phyloP scores from a whole-genome alignment of 176 grass and related monocot species.

The Avena insularis region DNA sequence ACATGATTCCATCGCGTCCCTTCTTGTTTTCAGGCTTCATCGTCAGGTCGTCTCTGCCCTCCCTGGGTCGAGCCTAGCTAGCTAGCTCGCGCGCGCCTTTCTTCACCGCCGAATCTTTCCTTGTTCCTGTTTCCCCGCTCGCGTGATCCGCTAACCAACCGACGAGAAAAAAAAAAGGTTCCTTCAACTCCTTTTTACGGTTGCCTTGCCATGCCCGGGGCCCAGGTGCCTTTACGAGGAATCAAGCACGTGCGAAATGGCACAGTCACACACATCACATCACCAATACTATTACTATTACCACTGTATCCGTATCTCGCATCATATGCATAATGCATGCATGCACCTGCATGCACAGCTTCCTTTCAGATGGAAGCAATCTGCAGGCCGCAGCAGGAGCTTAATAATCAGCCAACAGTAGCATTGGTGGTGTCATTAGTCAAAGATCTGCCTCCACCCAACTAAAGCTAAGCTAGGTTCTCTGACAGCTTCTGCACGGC shows the following conservation, averaged over 20 bases:
- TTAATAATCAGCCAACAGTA: neutral
- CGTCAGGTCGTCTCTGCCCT: no score
- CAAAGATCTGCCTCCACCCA: conserved; percentile 18
- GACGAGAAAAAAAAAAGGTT: no score
- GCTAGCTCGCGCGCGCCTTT: no score
- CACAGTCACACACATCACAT: neutral
- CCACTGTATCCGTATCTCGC: neutral
- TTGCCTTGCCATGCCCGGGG: neutral
- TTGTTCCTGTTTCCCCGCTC: no score
- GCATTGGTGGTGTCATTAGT: conserved; percentile 5
- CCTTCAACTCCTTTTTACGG: neutral
- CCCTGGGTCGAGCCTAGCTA: no score
- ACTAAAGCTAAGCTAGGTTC: conserved; percentile 39
- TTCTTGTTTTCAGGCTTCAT: no score
- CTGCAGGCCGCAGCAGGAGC: neutral
- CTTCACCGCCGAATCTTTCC: no score
- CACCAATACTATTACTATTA: neutral
- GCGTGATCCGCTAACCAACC: no score
- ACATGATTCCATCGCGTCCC: no score
- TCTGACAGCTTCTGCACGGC: neutral
- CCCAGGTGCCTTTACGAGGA: neutral
- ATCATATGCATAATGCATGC: neutral
- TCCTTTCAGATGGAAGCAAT: neutral
- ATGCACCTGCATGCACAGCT: neutral
- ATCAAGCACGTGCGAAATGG: neutral